These are phyloP conservation scores for Solanum ossicruentum DNA, from an alignment of 257 asterid genomes.

Conservation along the genomic window DNA sequence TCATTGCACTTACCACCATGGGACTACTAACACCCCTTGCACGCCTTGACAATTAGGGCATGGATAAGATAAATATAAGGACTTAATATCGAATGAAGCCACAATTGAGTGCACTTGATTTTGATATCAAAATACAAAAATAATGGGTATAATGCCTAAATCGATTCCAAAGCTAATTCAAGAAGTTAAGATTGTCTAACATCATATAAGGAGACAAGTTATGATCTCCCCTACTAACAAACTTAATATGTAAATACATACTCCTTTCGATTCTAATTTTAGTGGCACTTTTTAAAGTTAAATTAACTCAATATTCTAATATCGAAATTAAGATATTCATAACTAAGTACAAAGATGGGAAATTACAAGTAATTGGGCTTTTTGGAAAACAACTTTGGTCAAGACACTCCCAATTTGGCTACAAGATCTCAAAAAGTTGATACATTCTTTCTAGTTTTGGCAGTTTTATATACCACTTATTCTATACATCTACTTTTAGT, in stretches of 20 bases:
- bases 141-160: not conserved
- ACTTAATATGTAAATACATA: not conserved
- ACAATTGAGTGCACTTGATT: not conserved
- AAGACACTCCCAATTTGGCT: constrained; percentile 9
- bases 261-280: not conserved
- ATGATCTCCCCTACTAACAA: not conserved
- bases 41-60: not conserved
- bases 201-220: not conserved
- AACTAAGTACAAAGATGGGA: constrained; percentile 10
- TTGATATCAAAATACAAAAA: not conserved
- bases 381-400: constrained; percentile 14
- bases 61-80: not conserved
- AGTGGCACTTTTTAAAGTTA: not conserved
- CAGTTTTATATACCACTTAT: not conserved
- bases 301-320: not conserved
- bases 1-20: not conserved
- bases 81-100: not conserved
- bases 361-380: constrained; percentile 31
- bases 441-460: not conserved
- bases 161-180: not conserved
- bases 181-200: not conserved
- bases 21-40: not conserved
- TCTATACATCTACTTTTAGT: not conserved
- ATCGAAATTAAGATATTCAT: not conserved
- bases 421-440: constrained; percentile 13